Conservation (phyloP, 257 asterid species). For the Fraxinus pennsylvanica region DNA sequence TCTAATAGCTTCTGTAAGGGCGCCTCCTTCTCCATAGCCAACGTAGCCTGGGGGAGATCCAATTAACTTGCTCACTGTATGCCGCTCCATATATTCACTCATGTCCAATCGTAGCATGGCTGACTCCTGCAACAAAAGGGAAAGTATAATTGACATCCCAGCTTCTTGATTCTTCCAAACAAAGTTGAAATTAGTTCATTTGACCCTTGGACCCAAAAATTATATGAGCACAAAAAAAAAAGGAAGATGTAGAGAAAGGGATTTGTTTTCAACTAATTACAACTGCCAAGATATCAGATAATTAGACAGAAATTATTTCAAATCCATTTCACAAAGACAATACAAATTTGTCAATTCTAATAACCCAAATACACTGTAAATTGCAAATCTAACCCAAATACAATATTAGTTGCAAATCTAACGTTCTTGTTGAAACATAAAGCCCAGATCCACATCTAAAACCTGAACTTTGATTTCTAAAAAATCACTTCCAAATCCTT, state of each 20-base stretch:
- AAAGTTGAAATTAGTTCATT: conserved; percentile 6
- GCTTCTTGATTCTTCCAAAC: conserved; percentile 7
- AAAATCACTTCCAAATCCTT: conserved; percentile 5
- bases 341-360: conserved; percentile 1
- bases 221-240: not conserved
- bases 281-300: conserved; percentile 2
- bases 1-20: conserved; percentile 95
- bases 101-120: conserved; percentile 96
- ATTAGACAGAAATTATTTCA: not conserved
- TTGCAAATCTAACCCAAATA: not conserved
- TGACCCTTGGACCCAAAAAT: not conserved
- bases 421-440: not conserved
- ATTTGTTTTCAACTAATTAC: conserved; percentile 12
- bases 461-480: conserved; percentile 1
- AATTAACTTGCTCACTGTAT: conserved; percentile 95
- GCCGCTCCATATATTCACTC: conserved; percentile 99
- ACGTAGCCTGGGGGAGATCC: conserved; percentile 99
- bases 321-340: conserved; percentile 1
- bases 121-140: conserved; percentile 57
- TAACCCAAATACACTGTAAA: not conserved
- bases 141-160: conserved; percentile 21
- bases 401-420: not conserved
- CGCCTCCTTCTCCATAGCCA: conserved; percentile 95
- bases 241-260: conserved; percentile 1
- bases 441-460: conserved; percentile 12